Evolutionary conservation across 129 eudicot species (phyloP), one percentile per base, ranked within the genome.

Genomic region (Mikania micrantha): DNA sequence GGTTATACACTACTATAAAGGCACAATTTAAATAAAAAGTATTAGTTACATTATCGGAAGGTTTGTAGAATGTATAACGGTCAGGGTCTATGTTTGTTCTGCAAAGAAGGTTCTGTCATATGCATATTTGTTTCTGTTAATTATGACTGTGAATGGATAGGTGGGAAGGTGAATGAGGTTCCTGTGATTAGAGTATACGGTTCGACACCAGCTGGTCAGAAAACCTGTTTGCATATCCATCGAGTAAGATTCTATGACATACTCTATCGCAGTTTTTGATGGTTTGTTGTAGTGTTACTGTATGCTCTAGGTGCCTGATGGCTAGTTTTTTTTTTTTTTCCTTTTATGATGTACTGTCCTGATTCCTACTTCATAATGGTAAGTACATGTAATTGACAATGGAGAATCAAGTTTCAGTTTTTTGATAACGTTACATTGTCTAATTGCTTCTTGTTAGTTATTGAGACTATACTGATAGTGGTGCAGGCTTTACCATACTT

Each of bases 191-290:
- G 98, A 77, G 77, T 93, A 16, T 93, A 84, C 24, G 98, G 98
- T 6, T 82, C 98, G 0, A 93, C 98, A 36, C 95, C 98, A n/a
- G 88, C 85, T 69, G 98, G 95, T 50, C 98, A 93, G 79, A 93
- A 93, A 76, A 83, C 96, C 56, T 93, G 98, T 75, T 79, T 88
- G 79, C 98, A 93, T 76, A 64, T 93, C 63, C 98, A 93, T 73
- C 74, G 73, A 69, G 98, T 88, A 88, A 69, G 82, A 39, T 27
- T 36, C 3, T 27, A 20, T 9, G n/a, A 5, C 36, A 40, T 21
- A 24, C 13, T 48, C 5, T 25, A 64, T 63, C 69, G 39, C 21
- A 42, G 42, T 48, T 19, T 54, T 47, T 76, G 16, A 63, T 6
- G 5, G 13, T 7, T 9, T 3, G 9, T 7, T 20, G 16, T 65